Percentiles rank a stretch among this genome's conserved stretches.
These are phyloP conservation scores for Komagataea norvegica DNA, from an alignment of 1,139 yeast genomes.

Conservation along the genomic window DNA sequence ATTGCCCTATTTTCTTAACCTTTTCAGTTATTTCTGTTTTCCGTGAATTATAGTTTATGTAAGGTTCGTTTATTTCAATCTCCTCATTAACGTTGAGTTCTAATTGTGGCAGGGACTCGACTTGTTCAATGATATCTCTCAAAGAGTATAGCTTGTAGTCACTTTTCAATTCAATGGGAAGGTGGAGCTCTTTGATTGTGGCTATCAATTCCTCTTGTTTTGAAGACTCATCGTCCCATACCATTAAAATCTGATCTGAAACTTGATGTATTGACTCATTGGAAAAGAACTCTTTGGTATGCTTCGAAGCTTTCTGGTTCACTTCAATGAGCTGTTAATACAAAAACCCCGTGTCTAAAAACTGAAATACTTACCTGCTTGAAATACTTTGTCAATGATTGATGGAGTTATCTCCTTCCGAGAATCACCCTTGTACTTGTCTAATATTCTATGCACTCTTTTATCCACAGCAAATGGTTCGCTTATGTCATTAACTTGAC, in stretches of 20 bases:
- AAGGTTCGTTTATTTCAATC: not conserved
- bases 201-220: constrained; percentile 7
- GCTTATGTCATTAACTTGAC: not conserved
- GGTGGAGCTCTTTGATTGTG: constrained; percentile 10
- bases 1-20: constrained; percentile 5
- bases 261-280: constrained; percentile 21
- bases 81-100: constrained; percentile 1
- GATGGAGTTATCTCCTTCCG: not conserved
- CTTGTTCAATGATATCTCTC: constrained; percentile 16
- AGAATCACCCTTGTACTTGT: not conserved
- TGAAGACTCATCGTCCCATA: constrained; percentile 14
- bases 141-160: constrained; percentile 18
- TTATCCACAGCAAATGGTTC: constrained; percentile 1
- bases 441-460: not conserved
- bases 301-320: constrained; percentile 10
- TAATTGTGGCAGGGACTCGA: constrained; percentile 18
- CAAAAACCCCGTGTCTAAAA: not conserved
- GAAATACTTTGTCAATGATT: not conserved
- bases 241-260: constrained; percentile 18
- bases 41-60: constrained; percentile 9
- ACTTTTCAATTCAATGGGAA: constrained; percentile 16
- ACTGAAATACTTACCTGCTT: not conserved
- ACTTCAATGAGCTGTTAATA: constrained; percentile 9
- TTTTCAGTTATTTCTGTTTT: constrained; percentile 11
- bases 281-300: constrained; percentile 15